These are phyloP conservation scores for Rhodotorula kratochvilovae DNA, from an alignment of 768 basidiomycete genomes.

Conservation along the genomic window DNA sequence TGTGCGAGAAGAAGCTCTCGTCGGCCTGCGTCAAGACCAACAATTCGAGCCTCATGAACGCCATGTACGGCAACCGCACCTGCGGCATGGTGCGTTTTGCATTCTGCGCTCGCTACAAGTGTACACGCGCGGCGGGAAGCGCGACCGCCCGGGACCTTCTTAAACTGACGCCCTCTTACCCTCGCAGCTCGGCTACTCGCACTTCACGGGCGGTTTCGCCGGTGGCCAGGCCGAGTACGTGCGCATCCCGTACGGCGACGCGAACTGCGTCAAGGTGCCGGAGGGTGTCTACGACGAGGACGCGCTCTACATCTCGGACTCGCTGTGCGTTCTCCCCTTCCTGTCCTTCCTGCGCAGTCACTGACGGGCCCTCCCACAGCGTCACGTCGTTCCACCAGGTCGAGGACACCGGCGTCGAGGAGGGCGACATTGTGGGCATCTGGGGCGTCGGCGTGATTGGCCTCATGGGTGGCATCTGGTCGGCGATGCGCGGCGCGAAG, in stretches of 20 bases:
- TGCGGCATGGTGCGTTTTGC: constrained; percentile 60
- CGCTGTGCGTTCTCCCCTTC: constrained; percentile 9
- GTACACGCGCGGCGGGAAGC: no score
- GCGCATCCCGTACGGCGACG: constrained; percentile 65
- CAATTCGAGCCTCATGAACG: constrained; percentile 58
- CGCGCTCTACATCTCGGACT: constrained; percentile 48
- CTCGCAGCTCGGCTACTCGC: constrained; percentile 45
- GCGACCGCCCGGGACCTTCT: no score
- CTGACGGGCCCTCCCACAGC: constrained; percentile 48
- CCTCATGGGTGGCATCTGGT: constrained; percentile 60
- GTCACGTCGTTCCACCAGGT: constrained; percentile 67
- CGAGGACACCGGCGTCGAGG: constrained; percentile 65
- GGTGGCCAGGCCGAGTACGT: constrained; percentile 74
- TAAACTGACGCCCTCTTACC: neutral
- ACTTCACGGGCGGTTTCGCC: constrained; percentile 46
- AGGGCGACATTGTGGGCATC: constrained; percentile 56
- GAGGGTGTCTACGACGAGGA: constrained; percentile 63
- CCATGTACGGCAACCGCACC: constrained; percentile 56
- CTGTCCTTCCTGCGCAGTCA: constrained; percentile 48
- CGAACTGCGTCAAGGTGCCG: constrained; percentile 68
- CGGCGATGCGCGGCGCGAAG: constrained; percentile 59
- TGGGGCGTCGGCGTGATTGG: constrained; percentile 31
- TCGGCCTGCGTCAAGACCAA: constrained; percentile 64
- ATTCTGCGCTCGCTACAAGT: constrained; percentile 49
- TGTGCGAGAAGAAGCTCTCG: constrained; percentile 67